Percentiles rank a stretch among this genome's conserved stretches.
Evolutionary conservation across 805 yeast species (phyloP).

Genomic region (Brettanomyces custersianus): DNA sequence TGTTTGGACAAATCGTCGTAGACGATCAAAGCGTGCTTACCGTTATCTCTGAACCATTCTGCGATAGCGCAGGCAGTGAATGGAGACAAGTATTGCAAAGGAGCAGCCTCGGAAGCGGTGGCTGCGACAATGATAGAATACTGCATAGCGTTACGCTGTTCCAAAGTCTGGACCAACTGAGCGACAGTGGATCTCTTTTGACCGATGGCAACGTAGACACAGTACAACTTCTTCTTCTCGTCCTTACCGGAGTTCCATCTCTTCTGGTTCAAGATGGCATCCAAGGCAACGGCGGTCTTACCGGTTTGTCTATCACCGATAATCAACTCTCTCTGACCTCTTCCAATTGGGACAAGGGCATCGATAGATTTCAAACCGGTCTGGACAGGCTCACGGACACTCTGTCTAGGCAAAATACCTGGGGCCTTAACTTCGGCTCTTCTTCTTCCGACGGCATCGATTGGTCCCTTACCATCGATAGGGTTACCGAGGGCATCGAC

Average conservation of each 20-base stretch:
- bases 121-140: conserved; percentile 98
- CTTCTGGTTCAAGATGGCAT: conserved; percentile 98
- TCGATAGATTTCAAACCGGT: conserved; percentile 99
- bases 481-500: conserved; percentile 99
- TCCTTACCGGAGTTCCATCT: conserved; percentile 94
- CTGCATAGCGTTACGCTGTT: conserved; percentile 95
- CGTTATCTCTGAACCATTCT: conserved; percentile 99
- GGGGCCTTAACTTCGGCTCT: conserved; percentile 99
- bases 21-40: conserved; percentile 93
- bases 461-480: conserved; percentile 99
- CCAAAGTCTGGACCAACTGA: conserved; percentile 98
- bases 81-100: conserved; percentile 99
- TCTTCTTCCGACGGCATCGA: conserved; percentile 71
- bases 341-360: conserved; percentile 98
- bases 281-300: conserved; percentile 98
- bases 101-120: conserved; percentile 99
- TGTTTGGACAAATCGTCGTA: conserved; percentile 98
- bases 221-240: conserved; percentile 96
- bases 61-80: conserved; percentile 99
- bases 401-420: conserved; percentile 98
- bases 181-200: conserved; percentile 99
- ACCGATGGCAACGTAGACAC: conserved; percentile 99
- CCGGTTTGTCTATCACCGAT: conserved; percentile 99
- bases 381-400: conserved; percentile 99
- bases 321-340: conserved; percentile 99